A percentile compares a stretch with the other conserved stretches of the same genome.
These are phyloP conservation scores for Lecanoromycetidae sp. DNA, from an alignment of 2,329 filamentous ascomycete genomes.

Conservation along the genomic window DNA sequence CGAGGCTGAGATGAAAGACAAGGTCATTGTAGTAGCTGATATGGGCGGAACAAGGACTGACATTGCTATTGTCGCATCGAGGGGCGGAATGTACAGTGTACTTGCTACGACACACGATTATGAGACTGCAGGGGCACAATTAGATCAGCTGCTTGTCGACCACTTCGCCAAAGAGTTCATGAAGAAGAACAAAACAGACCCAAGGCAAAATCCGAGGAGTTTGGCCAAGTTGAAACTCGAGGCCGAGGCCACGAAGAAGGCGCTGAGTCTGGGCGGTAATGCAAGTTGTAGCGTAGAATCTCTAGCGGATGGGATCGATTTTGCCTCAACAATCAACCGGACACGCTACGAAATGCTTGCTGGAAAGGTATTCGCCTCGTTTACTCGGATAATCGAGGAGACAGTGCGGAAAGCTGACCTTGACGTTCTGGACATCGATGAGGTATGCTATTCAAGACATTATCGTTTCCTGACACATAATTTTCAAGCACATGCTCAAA, in stretches of 20 bases:
- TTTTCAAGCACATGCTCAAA: not conserved
- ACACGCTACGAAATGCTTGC: conserved; percentile 83
- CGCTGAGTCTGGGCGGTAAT: conserved; percentile 75
- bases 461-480: too few relatives aligned
- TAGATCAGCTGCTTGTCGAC: conserved; percentile 87
- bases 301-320: conserved; percentile 79
- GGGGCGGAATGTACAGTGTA: conserved; percentile 92
- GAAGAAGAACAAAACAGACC: conserved; percentile 90
- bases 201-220: conserved; percentile 65
- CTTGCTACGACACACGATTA: conserved; percentile 92
- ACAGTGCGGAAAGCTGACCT: conserved; percentile 85
- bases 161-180: conserved; percentile 98
- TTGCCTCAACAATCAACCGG: conserved; percentile 81
- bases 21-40: conserved; percentile 82
- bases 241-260: conserved; percentile 82
- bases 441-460: conserved; percentile 34
- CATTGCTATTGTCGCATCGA: conserved; percentile 76
- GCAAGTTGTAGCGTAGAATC: conserved; percentile 89
- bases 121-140: conserved; percentile 71
- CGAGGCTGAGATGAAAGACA: conserved; percentile 64
- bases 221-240: conserved; percentile 88
- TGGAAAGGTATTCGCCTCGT: conserved; percentile 74
- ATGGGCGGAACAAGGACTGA: conserved; percentile 88
- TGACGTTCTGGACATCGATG: conserved; percentile 83
- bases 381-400: conserved; percentile 72